These are phyloP conservation scores for Litchi chinensis DNA, from an alignment of 345 rosid genomes.

Conservation along the genomic window DNA sequence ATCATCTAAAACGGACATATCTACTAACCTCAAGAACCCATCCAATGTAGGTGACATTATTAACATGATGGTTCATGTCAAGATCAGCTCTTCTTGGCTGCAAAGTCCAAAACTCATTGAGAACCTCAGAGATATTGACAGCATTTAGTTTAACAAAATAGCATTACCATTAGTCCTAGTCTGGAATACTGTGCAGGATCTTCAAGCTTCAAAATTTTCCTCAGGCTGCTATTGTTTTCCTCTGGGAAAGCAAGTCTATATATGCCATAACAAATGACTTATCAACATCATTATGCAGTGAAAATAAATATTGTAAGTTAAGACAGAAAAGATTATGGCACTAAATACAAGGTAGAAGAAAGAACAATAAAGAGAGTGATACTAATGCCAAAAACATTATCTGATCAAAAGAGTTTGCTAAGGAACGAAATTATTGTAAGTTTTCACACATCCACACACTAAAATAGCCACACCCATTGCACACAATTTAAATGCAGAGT, in stretches of 20 bases:
- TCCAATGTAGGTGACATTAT: slow-evolving; percentile 85
- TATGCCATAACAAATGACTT: slow-evolving; percentile 10
- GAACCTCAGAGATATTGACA: background rate
- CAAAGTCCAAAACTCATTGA: slow-evolving; percentile 20
- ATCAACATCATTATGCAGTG: background rate
- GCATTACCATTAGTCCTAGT: slow-evolving; percentile 71
- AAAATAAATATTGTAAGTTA: background rate
- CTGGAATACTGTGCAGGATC: slow-evolving; percentile 71
- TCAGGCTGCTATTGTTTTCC: slow-evolving; percentile 65
- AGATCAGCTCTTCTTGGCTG: slow-evolving; percentile 94
- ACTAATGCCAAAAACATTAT: background rate
- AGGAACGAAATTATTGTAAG: background rate
- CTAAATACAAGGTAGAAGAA: background rate
- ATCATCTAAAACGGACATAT: background rate
- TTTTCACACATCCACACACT: background rate
- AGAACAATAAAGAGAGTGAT: background rate
- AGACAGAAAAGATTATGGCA: background rate
- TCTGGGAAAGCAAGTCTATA: slow-evolving; percentile 85
- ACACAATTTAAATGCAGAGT: background rate
- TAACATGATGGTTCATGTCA: slow-evolving; percentile 98
- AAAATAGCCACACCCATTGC: background rate
- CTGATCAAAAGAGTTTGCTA: background rate
- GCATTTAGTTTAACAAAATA: slow-evolving; percentile 9
- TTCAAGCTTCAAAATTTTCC: slow-evolving; percentile 76
- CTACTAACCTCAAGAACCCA: slow-evolving; percentile 90